phyloP scores from a whole-genome alignment of 495 filamentous ascomycete species.

The Daldinia loculata region DNA sequence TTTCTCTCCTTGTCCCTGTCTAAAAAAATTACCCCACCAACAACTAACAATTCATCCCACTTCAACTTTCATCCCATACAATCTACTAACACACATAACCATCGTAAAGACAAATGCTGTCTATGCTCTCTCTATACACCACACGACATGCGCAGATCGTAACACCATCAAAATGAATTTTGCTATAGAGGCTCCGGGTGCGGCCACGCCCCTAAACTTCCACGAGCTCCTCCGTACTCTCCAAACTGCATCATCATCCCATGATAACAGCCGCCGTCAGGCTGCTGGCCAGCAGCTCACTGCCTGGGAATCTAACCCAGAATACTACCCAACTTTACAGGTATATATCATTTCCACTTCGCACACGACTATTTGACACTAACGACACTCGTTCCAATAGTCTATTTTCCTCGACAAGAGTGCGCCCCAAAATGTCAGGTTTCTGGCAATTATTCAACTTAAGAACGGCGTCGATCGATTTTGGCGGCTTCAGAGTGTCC shows the following conservation, averaged over 20 bases:
- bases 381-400: constrained; percentile 52
- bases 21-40: constrained; percentile 3
- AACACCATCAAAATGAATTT: constrained; percentile 56
- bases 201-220: constrained; percentile 62
- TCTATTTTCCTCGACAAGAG: constrained; percentile 80
- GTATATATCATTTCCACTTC: constrained; percentile 51
- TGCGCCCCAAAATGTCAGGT: constrained; percentile 76
- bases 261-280: constrained; percentile 76
- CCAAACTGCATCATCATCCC: constrained; percentile 77
- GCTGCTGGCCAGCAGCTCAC: constrained; percentile 83
- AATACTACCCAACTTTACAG: constrained; percentile 84
- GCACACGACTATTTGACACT: constrained; percentile 1
- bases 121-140: neutral
- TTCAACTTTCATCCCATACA: neutral
- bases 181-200: constrained; percentile 63
- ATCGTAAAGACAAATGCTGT: neutral
- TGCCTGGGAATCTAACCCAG: constrained; percentile 79
- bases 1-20: neutral
- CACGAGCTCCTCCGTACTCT: constrained; percentile 77
- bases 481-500: constrained; percentile 77
- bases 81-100: neutral
- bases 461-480: constrained; percentile 96
- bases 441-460: constrained; percentile 90
- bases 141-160: neutral
- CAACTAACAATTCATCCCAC: constrained; percentile 8